Evolutionary conservation across 1,284 basidiomycete genomes (phyloP), one percentile per base, ranked within the genome.

Genomic region (Mixia osmundae): DNA sequence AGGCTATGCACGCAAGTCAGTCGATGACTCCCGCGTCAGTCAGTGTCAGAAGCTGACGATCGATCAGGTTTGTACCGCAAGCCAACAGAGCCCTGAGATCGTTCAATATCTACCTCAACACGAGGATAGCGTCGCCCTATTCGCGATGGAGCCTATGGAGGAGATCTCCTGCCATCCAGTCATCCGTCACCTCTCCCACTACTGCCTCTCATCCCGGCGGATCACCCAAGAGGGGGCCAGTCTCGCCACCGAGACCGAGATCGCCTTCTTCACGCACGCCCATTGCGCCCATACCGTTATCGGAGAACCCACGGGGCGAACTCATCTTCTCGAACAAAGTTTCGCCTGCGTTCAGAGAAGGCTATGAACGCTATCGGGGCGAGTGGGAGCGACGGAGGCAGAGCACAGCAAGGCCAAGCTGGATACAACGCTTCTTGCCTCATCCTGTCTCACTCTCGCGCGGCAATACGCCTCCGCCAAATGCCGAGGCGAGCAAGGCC

Each of bases 41-140:
- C 26, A 20, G 33, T 38, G 21, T 20, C 12, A 15, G 28, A 28
- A 24, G n/a, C 10, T 14, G 20, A 26, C 30, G 18, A 0, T 7
- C 5, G 2, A 3, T 10, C 52, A 89, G 83, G 61, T 97, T 95
- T 53, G 79, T 95, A 14, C 87, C 83, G 1, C 89, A 95, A 50
- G 82, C 87, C 8, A 97, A 97, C 57, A 70, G 76, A 29, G 72
- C 85, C 0, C 62, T 97, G 21, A 69, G 89, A 19, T 76, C 72
- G 19, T 76, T 94, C 56, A 95, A 97, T 57, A 89, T 97, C 72
- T 82, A 85, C 52, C 67, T 97, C 48, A 95, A 95, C 60, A 78
- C 89, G 49, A 34, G 38, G n/a, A n/a, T n/a, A n/a, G n/a, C n/a
- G n/a, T n/a, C n/a, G n/a, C n/a, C n/a, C n/a, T n/a, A n/a, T n/a